Base-by-base conservation (phyloP, 768 basidiomycete genomes). In the Boletellus sp. region DNA sequence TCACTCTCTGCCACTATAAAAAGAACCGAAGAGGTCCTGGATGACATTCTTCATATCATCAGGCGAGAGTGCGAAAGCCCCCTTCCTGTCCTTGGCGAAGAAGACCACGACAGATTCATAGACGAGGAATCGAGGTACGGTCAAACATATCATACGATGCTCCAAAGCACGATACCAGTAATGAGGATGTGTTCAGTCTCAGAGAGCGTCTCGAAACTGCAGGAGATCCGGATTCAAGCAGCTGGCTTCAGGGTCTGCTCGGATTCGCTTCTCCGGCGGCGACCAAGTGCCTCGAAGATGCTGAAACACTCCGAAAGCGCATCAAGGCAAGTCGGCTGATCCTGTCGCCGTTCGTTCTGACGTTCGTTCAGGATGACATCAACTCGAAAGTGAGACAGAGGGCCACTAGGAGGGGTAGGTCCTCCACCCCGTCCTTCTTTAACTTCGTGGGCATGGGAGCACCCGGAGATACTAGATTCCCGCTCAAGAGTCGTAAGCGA, bases 81-180 rank as follows among this genome's bases (percentile, higher is more conserved):
- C 2, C 6, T 19, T 17, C 20, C 48, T 15, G 24, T 56, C 1
- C 35, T 58, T 1, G 37, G 20, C 12, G 57, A 59, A 20, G 20
- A 19, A 0, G 58, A 61, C 23, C 26, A 48, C 6, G 36, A 13
- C 1, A 13, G 4, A 19, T 50, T 42, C 13, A 26, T 57, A 7
- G 40, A 22, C 4, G 50, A 57, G 10, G 58, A 50, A 10, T 4
- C 28, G 15, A 45, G 48, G 58, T 59, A 45, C 6, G 39, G 20
- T 7, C 2, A 13, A 4, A 20, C 24, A 13, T 34, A n/a, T 11
- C 5, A 13, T 13, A 11, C 24, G 19, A 3, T 28, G 3, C 11
- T 11, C 11, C 17, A 12, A 28, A 28, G 8, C 17, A 19, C 17
- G 16, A 26, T n/a, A 3, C 32, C 53, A 32, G 50, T 59, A 33